Base-by-base conservation (phyloP, 495 filamentous ascomycete species). In the Daldinia grandis region DNA sequence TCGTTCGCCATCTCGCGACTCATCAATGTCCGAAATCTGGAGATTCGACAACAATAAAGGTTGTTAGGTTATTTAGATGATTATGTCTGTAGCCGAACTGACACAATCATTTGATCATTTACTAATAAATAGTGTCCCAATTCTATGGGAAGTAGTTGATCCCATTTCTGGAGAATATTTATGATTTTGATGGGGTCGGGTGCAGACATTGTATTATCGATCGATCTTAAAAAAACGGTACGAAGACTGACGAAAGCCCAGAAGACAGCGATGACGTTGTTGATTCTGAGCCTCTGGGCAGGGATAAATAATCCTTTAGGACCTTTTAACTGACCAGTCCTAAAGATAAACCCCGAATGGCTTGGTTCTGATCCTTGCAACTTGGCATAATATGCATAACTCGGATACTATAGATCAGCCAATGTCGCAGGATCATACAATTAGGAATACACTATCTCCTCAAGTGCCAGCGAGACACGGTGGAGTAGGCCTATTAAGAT, bases 171-270 rank as follows among this genome's bases (percentile, higher is more conserved):
- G 44, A 64, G 50, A 56, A 53, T 66, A 38, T 51, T 35, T n/a
- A 12, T n/a, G 37, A 50, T 17, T 50, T 58, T 54, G 58, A 59
- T 72, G 47, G 47, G 44, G 53, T 54, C 28, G 69, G 62, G 38
- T 27, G 54, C 7, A 58, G 31, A 35, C 19, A 64, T 27, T 33
- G 63, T 72, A 56, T 56, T 68, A 64, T 72, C 37, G 55, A 68
- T 63, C 58, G 69, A 72, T 66, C 42, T 42, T 15, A 42, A 31
- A 50, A 44, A 56, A 31, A 44, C 4, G 31, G 50, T 61, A 55
- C 47, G 35, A 59, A 57, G 55, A 61, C 64, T 72, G 69, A 72
- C 69, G 69, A 72, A 72, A 68, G 69, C 69, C 69, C 58, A 72
- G 69, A 67, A 47, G 28, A 64, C 30, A 27, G 49, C 54, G 54